A percentile compares a stretch with the other conserved stretches of the same genome.
Conservation (phyloP, 2,329 filamentous ascomycete species). For the Fusarium sp. region DNA sequence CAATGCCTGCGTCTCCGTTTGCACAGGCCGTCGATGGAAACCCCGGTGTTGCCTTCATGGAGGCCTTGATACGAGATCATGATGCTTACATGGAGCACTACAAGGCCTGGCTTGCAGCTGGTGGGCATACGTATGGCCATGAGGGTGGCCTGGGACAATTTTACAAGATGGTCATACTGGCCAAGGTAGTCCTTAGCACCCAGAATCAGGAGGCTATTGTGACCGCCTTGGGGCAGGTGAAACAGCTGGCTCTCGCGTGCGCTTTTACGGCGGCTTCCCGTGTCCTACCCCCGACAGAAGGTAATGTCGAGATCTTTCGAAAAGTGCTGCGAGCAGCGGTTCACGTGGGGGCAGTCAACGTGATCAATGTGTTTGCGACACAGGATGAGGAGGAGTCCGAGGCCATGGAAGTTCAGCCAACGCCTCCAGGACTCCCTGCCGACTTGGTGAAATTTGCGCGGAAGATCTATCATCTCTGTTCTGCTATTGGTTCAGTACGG, state of each 20-base stretch:
- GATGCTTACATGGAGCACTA: neutral
- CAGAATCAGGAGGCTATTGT: neutral
- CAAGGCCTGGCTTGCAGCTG: neutral
- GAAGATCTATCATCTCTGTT: neutral
- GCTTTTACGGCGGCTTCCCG: neutral
- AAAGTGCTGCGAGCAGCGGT: neutral
- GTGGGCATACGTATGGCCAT: neutral
- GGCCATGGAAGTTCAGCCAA: neutral
- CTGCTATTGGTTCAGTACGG: neutral
- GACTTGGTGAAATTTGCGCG: neutral
- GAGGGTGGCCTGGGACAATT: neutral
- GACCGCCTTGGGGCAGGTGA: neutral
- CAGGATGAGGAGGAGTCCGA: neutral
- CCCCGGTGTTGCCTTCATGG: neutral
- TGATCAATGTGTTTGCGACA: neutral
- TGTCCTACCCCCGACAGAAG: neutral
- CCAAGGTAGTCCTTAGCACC: neutral
- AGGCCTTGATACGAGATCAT: neutral
- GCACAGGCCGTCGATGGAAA: neutral
- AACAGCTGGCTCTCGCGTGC: neutral
- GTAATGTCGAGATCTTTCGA: neutral
- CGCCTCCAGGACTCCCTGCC: neutral
- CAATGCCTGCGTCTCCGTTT: neutral
- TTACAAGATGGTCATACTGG: fast-evolving
- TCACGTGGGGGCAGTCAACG: neutral